Evolutionary conservation across 140 eudicot species (phyloP).

Genomic region (Ambrosia hybrid): DNA sequence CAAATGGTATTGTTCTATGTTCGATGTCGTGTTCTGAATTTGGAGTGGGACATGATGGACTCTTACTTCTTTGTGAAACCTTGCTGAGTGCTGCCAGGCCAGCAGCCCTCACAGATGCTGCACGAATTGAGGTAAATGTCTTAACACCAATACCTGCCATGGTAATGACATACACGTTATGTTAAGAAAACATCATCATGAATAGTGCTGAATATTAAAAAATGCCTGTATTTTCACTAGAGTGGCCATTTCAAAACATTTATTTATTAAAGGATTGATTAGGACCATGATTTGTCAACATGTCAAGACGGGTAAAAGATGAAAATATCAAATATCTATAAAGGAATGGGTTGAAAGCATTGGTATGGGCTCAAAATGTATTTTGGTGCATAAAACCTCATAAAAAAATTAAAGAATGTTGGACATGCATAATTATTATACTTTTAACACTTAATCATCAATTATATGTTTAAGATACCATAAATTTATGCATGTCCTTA

Average conservation of each 20-base stretch:
- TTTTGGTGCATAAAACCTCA: neutral
- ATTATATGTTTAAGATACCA: neutral
- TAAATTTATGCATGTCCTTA: neutral
- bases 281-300: neutral
- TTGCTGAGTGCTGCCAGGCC: constrained; percentile 67
- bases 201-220: too few relatives aligned
- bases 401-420: neutral
- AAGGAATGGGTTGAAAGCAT: neutral
- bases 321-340: neutral
- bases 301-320: neutral
- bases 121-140: constrained; percentile 66
- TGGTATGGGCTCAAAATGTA: neutral
- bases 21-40: constrained; percentile 25
- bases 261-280: neutral
- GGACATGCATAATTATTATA: neutral
- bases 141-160: constrained; percentile 25
- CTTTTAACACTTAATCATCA: neutral
- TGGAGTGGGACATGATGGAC: constrained; percentile 25
- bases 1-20: constrained; percentile 21
- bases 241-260: neutral
- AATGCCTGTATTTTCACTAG: too few relatives aligned
- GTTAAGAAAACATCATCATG: neutral
- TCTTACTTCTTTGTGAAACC: constrained; percentile 32
- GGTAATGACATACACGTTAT: constrained; percentile 2
- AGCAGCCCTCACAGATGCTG: constrained; percentile 72